Evolutionary conservation across 148 eudicot species (phyloP), one percentile per base, ranked within the genome.

Genomic region (Nepenthes mirabilis): DNA sequence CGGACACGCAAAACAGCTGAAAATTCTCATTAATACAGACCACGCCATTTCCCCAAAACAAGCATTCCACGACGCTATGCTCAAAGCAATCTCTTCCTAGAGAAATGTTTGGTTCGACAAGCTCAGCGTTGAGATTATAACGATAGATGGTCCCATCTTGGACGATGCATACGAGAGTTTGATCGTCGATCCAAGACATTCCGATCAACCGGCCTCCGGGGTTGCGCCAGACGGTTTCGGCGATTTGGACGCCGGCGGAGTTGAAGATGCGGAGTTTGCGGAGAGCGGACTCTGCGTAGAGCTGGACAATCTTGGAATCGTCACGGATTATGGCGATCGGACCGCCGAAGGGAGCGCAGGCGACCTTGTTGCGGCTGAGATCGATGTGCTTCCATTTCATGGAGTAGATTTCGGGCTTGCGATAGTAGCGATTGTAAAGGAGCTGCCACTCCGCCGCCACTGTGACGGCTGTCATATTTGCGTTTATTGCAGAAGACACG

Each of bases 371-470:
- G 64, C 99, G 91, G 56, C 82, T 61, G 59, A 94, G 87, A 66
- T 94, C 99, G 60, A 89, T 78, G 78, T 86, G 67, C 40, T 76
- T 80, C 99, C 99, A 89, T 23, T 67, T 79, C 80, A 94, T 71
- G 40, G 77, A 60, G 76, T 94, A 94, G 59, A 94, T 65, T 58
- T 79, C 83, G 3, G 91, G 99, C 52, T 94, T 94, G 0, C 97
- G 84, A 78, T 94, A 94, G 86, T 79, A 94, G 9, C 97, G 95
- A 70, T 89, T 80, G 80, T 79, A 69, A 52, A 94, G 97, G 51
- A 82, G 76, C 72, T 89, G 97, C 99, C 99, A 94, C 62, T 94
- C 99, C 59, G 99, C 97, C 5, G 99, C 96, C 33, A 93, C 86
- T 1, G 98, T 75, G 0, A 86, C 88, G 2, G 70, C 71, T 63